These are phyloP conservation scores for Saturnispora kantuleensis DNA, from an alignment of 805 yeast genomes.

Conservation along the genomic window DNA sequence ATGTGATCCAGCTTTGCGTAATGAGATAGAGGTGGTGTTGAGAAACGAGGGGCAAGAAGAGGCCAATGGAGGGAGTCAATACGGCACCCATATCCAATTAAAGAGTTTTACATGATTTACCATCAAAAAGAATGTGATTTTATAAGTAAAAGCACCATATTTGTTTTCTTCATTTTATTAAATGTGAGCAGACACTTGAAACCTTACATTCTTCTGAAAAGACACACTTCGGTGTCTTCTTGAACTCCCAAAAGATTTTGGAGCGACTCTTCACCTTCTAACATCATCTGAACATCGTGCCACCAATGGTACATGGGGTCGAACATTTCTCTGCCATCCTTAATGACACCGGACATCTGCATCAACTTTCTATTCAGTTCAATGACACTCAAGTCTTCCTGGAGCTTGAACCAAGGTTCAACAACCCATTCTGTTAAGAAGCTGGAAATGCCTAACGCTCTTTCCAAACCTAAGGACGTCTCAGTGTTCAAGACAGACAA, in stretches of 20 bases:
- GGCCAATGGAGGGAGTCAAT: constrained; percentile 12
- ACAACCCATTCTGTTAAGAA: constrained; percentile 1
- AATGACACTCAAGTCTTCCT: constrained; percentile 10
- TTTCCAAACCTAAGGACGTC: constrained; percentile 39
- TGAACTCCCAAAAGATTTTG: constrained; percentile 8
- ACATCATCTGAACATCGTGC: no score
- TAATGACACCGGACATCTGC: constrained; percentile 13
- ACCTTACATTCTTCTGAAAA: constrained; percentile 9
- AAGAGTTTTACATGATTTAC: constrained; percentile 34
- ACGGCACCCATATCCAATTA: constrained; percentile 37
- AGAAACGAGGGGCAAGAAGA: constrained; percentile 21
- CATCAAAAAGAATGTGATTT: no score
- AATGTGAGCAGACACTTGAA: neutral
- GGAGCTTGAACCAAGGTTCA: constrained; percentile 11
- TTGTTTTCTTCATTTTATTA: no score
- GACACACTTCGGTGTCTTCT: constrained; percentile 9
- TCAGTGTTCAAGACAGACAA: constrained; percentile 43
- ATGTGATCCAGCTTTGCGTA: constrained; percentile 33
- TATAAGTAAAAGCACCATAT: no score
- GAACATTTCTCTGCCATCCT: constrained; percentile 11
- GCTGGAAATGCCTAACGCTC: neutral
- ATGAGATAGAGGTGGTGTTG: constrained; percentile 34
- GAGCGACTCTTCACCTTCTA: neutral
- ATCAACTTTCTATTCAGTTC: constrained; percentile 15
- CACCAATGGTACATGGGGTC: neutral